Conservation (phyloP, 1,139 yeast genomes). For the Nakaseomyces kungkrabaensis region DNA sequence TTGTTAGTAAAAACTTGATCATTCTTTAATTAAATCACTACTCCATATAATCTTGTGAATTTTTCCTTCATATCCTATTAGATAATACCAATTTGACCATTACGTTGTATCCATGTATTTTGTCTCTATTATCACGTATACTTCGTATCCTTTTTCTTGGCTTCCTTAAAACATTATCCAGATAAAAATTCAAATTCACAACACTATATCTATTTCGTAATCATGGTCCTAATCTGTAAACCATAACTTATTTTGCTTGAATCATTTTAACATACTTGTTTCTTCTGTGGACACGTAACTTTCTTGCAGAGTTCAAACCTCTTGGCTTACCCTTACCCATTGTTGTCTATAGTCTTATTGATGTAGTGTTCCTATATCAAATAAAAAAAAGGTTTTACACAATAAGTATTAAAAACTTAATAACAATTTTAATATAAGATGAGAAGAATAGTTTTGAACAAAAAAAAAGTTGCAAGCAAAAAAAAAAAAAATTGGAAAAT, state of each 20-base stretch:
- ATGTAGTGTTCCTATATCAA: constrained; percentile 5
- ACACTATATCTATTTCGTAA: no score
- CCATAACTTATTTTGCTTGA: no score
- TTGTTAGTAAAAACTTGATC: not conserved
- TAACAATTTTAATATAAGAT: not conserved
- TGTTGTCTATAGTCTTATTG: constrained; percentile 23
- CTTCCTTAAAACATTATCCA: no score
- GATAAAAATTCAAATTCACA: no score
- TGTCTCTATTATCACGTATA: no score
- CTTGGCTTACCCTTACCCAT: constrained; percentile 38
- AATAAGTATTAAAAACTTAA: not conserved
- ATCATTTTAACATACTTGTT: constrained; percentile 50
- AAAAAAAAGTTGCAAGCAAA: not conserved
- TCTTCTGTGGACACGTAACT: constrained; percentile 99
- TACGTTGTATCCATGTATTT: no score
- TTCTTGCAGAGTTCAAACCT: constrained; percentile 98
- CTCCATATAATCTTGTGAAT: no score
- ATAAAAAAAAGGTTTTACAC: not conserved
- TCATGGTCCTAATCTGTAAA: no score
- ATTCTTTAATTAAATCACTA: not conserved
- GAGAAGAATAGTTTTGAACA: no score
- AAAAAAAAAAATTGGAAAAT: not conserved
- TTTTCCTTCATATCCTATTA: no score
- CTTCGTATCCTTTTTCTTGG: no score
- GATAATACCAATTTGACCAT: no score